Evolutionary conservation across 805 yeast genomes (phyloP).

Genomic region (Wickerhamiella sergipiensis): DNA sequence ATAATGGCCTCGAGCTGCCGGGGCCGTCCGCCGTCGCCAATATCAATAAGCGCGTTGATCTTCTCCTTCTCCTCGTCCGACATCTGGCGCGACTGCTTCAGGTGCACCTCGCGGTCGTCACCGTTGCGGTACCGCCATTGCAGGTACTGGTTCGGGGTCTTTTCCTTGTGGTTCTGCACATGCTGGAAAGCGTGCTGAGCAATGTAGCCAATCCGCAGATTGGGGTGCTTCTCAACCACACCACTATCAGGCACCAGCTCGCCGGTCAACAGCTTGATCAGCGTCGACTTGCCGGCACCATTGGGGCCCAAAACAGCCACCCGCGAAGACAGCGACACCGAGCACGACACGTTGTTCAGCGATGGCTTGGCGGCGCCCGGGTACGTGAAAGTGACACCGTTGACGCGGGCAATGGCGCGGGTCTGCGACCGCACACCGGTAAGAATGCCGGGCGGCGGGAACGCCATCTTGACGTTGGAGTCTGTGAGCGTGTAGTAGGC

Average conservation of each 20-base stretch:
- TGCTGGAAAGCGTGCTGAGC: constrained; percentile 98
- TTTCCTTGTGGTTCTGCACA: constrained; percentile 93
- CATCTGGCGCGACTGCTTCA: constrained; percentile 85
- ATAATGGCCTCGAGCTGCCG: constrained; percentile 87
- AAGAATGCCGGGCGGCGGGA: constrained; percentile 99
- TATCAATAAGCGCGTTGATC: constrained; percentile 65
- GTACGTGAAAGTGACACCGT: constrained; percentile 97
- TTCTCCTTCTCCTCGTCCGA: constrained; percentile 62
- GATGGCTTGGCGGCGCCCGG: constrained; percentile 98
- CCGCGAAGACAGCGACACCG: constrained; percentile 97
- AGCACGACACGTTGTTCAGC: constrained; percentile 83
- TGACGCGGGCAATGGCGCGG: constrained; percentile 97
- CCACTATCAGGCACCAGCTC: constrained; percentile 80
- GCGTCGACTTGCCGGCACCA: constrained; percentile 99
- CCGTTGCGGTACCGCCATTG: constrained; percentile 98
- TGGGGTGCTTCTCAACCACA: constrained; percentile 93
- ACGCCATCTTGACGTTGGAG: constrained; percentile 87
- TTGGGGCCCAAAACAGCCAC: constrained; percentile 99
- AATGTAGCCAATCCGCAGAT: constrained; percentile 93
- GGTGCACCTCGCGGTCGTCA: constrained; percentile 90
- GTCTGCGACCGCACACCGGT: constrained; percentile 99
- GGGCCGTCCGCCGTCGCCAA: constrained; percentile 77
- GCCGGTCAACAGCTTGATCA: constrained; percentile 98
- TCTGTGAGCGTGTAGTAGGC: constrained; percentile 98
- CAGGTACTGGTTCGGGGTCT: constrained; percentile 92